These are phyloP conservation scores for Leccinum arenicola DNA, from an alignment of 768 basidiomycete genomes.

Conservation along the genomic window DNA sequence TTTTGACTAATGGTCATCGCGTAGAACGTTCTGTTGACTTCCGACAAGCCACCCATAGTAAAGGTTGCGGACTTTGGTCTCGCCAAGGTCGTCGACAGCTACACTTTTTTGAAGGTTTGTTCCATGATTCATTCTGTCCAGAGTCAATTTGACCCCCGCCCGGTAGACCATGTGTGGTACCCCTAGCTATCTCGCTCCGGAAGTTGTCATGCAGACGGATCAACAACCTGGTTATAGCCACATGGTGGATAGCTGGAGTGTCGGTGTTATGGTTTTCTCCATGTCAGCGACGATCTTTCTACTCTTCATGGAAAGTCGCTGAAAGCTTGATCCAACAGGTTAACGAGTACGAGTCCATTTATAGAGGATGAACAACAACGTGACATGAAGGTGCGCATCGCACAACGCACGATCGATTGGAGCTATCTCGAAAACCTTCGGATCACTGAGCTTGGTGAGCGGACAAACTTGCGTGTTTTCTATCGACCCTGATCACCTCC, in stretches of 20 bases:
- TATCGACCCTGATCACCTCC: slow-evolving; percentile 1
- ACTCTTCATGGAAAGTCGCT: neutral
- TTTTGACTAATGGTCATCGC: slow-evolving; percentile 3
- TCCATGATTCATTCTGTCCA: neutral
- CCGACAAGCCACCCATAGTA: slow-evolving; percentile 60
- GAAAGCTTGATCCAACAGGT: slow-evolving; percentile 41
- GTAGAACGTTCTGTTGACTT: slow-evolving; percentile 83
- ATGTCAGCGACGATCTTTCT: slow-evolving; percentile 53
- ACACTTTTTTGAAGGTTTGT: slow-evolving; percentile 72
- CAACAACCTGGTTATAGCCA: slow-evolving; percentile 72
- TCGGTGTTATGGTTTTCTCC: slow-evolving; percentile 91
- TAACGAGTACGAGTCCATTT: slow-evolving; percentile 78
- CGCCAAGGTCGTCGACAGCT: slow-evolving; percentile 83
- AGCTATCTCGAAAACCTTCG: slow-evolving; percentile 36
- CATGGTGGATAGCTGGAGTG: slow-evolving; percentile 93
- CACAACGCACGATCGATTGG: slow-evolving; percentile 63
- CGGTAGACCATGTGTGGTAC: slow-evolving; percentile 92
- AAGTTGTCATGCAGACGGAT: slow-evolving; percentile 69
- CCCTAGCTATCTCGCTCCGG: slow-evolving; percentile 90
- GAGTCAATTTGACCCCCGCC: slow-evolving; percentile 1
- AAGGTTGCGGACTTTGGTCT: slow-evolving; percentile 97
- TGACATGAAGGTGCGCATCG: slow-evolving; percentile 61
- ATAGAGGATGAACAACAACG: slow-evolving; percentile 64
- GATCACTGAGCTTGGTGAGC: slow-evolving; percentile 49
- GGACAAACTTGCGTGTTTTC: neutral